Percentiles rank a stretch among this genome's conserved stretches.
Evolutionary conservation across 1,284 basidiomycete genomes (phyloP).

Genomic region (Microbotryum silenes-acaulis): DNA sequence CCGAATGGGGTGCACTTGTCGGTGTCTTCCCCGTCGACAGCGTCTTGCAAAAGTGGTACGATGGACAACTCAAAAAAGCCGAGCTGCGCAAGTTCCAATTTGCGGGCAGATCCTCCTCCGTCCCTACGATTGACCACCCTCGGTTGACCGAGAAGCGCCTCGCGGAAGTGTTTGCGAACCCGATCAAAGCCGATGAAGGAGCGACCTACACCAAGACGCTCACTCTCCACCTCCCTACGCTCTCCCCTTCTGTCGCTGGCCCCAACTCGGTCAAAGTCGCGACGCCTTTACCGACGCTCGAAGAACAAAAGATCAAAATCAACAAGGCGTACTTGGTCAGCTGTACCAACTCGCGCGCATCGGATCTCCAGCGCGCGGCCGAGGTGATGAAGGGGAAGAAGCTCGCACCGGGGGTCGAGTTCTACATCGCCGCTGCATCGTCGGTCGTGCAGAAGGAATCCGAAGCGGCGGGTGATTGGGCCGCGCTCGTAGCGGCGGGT

Average conservation of each 20-base stretch:
- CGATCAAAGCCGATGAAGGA: conserved; percentile 62
- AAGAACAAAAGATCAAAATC: conserved; percentile 67
- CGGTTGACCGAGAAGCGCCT: conserved; percentile 73
- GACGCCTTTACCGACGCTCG: conserved; percentile 75
- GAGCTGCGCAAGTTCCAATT: conserved; percentile 68
- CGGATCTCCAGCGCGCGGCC: conserved; percentile 88
- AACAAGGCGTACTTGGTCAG: conserved; percentile 98
- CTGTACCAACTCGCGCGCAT: conserved; percentile 95
- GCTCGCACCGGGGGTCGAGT: conserved; percentile 84
- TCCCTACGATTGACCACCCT: conserved; percentile 63
- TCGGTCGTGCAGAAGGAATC: conserved; percentile 85
- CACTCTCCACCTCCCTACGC: conserved; percentile 81
- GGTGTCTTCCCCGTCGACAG: conserved; percentile 93
- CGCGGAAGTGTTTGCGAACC: conserved; percentile 53
- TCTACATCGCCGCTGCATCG: conserved; percentile 93
- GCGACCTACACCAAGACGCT: conserved; percentile 85
- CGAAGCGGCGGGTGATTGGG: conserved; percentile 82
- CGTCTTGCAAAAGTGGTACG: conserved; percentile 79
- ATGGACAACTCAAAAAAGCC: conserved; percentile 63
- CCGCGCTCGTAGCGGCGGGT: conserved; percentile 71
- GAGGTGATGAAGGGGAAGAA: conserved; percentile 75
- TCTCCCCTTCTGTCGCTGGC: conserved; percentile 91
- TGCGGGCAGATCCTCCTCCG: conserved; percentile 44
- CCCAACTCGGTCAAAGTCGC: conserved; percentile 97
- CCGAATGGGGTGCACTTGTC: conserved; percentile 95